These are phyloP conservation scores for Tetrahymena malaccensis DNA, from an alignment of 73 alveolate species.

Conservation along the genomic window DNA sequence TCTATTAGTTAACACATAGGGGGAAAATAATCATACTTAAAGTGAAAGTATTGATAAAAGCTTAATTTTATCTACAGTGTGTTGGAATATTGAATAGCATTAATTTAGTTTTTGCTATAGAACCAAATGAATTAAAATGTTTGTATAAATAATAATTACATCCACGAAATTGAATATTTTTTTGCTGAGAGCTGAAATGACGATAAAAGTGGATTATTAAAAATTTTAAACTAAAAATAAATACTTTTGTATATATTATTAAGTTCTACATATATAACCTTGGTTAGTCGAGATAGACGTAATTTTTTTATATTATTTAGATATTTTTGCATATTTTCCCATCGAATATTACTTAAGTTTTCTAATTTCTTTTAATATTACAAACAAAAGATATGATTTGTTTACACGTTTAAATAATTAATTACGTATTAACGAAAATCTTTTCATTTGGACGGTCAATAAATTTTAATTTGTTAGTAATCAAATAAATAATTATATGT, in stretches of 20 bases:
- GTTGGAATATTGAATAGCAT: not conserved
- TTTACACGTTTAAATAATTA: not conserved
- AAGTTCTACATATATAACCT: not conserved
- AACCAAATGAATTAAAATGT: not conserved
- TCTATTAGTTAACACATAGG: not conserved
- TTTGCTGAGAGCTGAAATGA: not conserved
- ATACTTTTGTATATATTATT: not conserved
- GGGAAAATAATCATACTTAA: not conserved
- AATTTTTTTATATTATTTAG: not conserved
- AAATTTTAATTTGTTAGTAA: not conserved
- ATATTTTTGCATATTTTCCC: not conserved
- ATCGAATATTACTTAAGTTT: not conserved
- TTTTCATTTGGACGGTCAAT: not conserved
- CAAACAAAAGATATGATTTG: not conserved
- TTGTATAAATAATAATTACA: not conserved
- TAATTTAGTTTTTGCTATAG: not conserved
- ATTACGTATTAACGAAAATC: not conserved
- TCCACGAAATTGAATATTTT: not conserved
- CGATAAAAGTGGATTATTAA: not conserved
- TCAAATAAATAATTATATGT: not conserved
- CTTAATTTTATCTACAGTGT: not conserved
- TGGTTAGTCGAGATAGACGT: not conserved
- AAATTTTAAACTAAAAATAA: not conserved
- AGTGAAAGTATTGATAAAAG: not conserved
- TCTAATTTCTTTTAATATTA: not conserved